Evolutionary conservation across 176 grass and related monocot genomes (phyloP).

Genomic region (Aegilops longissima): DNA sequence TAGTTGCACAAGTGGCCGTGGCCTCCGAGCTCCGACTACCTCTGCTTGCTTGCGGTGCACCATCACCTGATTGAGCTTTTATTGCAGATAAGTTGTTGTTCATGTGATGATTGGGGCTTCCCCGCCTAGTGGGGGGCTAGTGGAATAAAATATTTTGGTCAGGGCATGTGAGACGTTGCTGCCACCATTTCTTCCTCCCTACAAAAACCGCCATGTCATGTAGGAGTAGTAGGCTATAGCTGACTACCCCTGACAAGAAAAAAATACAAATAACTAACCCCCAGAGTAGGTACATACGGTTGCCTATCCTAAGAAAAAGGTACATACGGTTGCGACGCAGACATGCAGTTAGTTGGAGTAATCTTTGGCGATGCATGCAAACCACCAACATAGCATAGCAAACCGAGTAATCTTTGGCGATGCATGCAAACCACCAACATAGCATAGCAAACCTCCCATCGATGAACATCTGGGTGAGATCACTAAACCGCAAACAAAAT

Average conservation of each 20-base stretch:
- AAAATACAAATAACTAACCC: no score
- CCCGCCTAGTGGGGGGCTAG: slow-evolving; percentile 11
- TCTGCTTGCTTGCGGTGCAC: background rate
- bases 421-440: slow-evolving; percentile 32
- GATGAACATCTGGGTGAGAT: background rate
- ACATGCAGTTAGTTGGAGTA: no score
- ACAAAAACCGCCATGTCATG: no score
- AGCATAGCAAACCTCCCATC: slow-evolving; percentile 16
- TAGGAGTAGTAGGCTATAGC: no score
- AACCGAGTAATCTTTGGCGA: no score
- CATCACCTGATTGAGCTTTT: slow-evolving; percentile 28
- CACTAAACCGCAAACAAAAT: slow-evolving; percentile 26
- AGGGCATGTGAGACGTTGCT: slow-evolving; percentile 66
- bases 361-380: no score
- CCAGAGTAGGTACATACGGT: no score
- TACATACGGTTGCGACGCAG: no score
- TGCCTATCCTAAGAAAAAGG: no score
- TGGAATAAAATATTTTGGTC: slow-evolving; percentile 34
- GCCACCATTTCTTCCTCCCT: no score
- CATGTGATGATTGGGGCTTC: slow-evolving; percentile 37
- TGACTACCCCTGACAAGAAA: no score
- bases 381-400: no score
- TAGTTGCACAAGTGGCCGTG: background rate
- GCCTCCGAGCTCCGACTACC: background rate
- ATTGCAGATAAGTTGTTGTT: background rate